Conservation (phyloP, 768 basidiomycete genomes). For the Pholiota microspora region DNA sequence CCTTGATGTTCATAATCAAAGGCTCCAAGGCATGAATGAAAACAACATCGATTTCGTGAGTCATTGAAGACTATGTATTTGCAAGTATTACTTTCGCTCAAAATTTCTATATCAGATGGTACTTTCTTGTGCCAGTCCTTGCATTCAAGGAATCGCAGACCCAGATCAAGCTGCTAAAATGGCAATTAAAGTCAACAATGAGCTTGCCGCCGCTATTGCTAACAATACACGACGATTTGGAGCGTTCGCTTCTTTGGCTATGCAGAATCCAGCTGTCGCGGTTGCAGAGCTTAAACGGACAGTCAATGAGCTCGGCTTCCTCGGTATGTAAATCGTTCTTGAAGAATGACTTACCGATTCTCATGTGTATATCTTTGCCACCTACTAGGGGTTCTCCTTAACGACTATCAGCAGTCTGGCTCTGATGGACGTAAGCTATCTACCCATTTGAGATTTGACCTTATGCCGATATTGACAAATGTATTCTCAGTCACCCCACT, state of each 20-base stretch:
- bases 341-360: neutral
- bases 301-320: slow-evolving; percentile 37
- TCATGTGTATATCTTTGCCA: neutral
- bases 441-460: neutral
- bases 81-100: too few species aligned
- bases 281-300: slow-evolving; percentile 37
- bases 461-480: too few species aligned
- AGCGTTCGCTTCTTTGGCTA: slow-evolving; percentile 39
- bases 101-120: slow-evolving; percentile 27
- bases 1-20: slow-evolving; percentile 37
- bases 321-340: slow-evolving; percentile 20
- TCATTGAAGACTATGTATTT: too few species aligned
- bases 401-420: slow-evolving; percentile 44
- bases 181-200: slow-evolving; percentile 35
- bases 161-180: slow-evolving; percentile 29
- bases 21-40: slow-evolving; percentile 32
- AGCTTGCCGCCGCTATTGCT: slow-evolving; percentile 33
- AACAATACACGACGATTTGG: slow-evolving; percentile 40
- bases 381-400: slow-evolving; percentile 29
- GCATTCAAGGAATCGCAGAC: slow-evolving; percentile 38
- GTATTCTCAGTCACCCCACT: slow-evolving; percentile 26
- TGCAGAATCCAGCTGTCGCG: slow-evolving; percentile 42
- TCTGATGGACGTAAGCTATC: slow-evolving; percentile 30
- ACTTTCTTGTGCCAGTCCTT: slow-evolving; percentile 35
- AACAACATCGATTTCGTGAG: slow-evolving; percentile 37